Percentiles rank a stretch among this genome's conserved stretches.
phyloP scores from a whole-genome alignment of 2,329 filamentous ascomycete genomes.

The Chaetoscypha palmicola region DNA sequence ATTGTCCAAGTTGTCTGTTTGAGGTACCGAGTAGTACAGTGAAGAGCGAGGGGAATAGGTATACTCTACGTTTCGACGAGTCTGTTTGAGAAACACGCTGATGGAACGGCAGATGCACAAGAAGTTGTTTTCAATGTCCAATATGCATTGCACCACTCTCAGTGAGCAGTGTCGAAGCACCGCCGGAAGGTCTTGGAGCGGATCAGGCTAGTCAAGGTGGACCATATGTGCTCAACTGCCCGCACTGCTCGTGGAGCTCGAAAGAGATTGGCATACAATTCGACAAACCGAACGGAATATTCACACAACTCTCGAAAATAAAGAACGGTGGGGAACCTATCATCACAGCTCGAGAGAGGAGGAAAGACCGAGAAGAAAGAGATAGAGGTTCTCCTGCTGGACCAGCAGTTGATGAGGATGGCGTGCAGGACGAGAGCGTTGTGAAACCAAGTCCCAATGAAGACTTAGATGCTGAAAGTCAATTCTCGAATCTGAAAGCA shows the following conservation, averaged over 20 bases:
- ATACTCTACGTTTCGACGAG: too few species aligned
- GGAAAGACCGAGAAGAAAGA: slow-evolving; percentile 24
- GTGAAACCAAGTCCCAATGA: slow-evolving; percentile 26
- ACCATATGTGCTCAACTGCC: slow-evolving; percentile 75
- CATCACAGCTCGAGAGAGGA: slow-evolving; percentile 39
- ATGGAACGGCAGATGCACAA: slow-evolving; percentile 59
- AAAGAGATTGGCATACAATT: slow-evolving; percentile 86
- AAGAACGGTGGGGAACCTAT: slow-evolving; percentile 52
- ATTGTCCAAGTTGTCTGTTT: slow-evolving; percentile 90
- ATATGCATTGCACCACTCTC: slow-evolving; percentile 75
- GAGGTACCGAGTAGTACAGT: slow-evolving; percentile 92
- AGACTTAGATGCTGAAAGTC: slow-evolving; percentile 54
- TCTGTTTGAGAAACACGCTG: too few species aligned
- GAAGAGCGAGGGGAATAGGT: slow-evolving; percentile 90
- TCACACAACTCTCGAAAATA: slow-evolving; percentile 68
- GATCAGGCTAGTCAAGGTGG: slow-evolving; percentile 37
- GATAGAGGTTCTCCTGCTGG: slow-evolving; percentile 17
- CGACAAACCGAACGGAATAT: slow-evolving; percentile 80
- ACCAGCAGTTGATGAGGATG: slow-evolving; percentile 23
- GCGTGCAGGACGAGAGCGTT: slow-evolving; percentile 31
- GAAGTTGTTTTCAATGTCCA: slow-evolving; percentile 94
- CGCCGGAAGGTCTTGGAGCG: slow-evolving; percentile 27
- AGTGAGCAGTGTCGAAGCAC: slow-evolving; percentile 61
- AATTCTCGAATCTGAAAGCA: slow-evolving; percentile 65
- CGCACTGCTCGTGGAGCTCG: slow-evolving; percentile 89